Evolutionary conservation across 768 basidiomycete species (phyloP).

Genomic region (Tulasnella sp.): DNA sequence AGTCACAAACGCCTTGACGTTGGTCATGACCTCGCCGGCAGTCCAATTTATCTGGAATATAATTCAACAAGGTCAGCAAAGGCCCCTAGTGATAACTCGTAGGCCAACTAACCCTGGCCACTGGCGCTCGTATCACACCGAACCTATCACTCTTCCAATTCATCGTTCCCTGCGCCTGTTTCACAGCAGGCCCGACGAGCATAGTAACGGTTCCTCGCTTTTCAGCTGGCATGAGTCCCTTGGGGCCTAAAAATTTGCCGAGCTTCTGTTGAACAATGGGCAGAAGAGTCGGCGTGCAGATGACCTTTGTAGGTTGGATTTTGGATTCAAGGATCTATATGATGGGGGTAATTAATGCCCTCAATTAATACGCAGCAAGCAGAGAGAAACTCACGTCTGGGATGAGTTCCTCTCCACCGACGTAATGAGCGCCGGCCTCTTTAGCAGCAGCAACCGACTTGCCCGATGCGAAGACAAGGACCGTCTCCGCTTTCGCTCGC

Average conservation of each 20-base stretch:
- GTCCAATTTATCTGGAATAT: slow-evolving; percentile 60
- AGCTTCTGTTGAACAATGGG: slow-evolving; percentile 71
- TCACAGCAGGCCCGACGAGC: slow-evolving; percentile 74
- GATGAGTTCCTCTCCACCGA: slow-evolving; percentile 84
- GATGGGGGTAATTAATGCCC: not conserved
- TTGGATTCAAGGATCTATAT: slow-evolving; percentile 63
- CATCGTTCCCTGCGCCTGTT: slow-evolving; percentile 66
- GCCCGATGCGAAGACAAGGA: slow-evolving; percentile 92
- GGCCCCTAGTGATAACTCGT: not conserved
- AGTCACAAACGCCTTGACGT: slow-evolving; percentile 66
- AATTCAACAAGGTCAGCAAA: not conserved
- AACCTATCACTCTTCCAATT: slow-evolving; percentile 91
- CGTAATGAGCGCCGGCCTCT: slow-evolving; percentile 79
- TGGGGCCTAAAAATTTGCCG: slow-evolving; percentile 71
- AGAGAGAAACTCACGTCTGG: slow-evolving; percentile 56
- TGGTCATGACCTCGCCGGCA: slow-evolving; percentile 64
- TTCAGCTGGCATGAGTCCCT: slow-evolving; percentile 92
- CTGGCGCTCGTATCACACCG: slow-evolving; percentile 75
- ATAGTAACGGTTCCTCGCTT: slow-evolving; percentile 91
- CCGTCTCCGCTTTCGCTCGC: slow-evolving; percentile 56
- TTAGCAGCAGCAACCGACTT: slow-evolving; percentile 72
- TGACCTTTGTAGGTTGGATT: slow-evolving; percentile 71
- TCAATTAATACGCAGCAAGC: not conserved
- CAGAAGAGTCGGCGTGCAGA: slow-evolving; percentile 74
- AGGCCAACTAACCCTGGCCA: slow-evolving; percentile 54